Evolutionary conservation across 2,329 filamentous ascomycete species (phyloP), one percentile per base, ranked within the genome.

Genomic region (Ramularia collo-cygni): DNA sequence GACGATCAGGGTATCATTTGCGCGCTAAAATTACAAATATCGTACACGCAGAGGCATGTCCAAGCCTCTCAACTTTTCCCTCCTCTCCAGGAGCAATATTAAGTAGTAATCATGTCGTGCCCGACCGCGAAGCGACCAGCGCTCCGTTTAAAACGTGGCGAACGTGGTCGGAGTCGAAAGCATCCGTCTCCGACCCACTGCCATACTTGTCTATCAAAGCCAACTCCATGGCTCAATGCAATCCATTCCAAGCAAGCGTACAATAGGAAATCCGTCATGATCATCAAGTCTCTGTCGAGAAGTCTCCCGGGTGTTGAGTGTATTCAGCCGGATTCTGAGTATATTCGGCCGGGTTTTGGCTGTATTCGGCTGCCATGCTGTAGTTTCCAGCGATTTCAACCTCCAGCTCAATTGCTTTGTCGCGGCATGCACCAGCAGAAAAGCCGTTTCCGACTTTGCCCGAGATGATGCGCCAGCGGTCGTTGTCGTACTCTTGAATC

Each of bases 391-490:
- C 29, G 16, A 29, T 50, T 35, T 58, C 47, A 31, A 45, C 46
- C 16, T 52, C 47, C 29, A 89, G 64, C 64, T 86, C 76, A 43
- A 75, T 68, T 21, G 81, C 82, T 55, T 87, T 83, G 57, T 94
- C 87, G 62, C 83, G 83, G 66, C 89, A 95, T 31, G 88, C 86
- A 26, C 79, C 77, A 28, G 89, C 85, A 27, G 87, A 92, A 60
- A 94, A 93, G 33, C 89, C 88, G 36, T 81, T 85, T 46, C 89
- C 89, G 55, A 95, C 83, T 66, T 94, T 95, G 57, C 85, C 84
- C 44, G 89, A 83, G 47, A 95, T 81, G 58, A 93, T 86, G 53
- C 87, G 83, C 89, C 89, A 95, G 61, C 87, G 87, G 63, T 95
- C 88, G 66, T 83, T 85, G 59, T 92, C 85, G 69, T 90, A 90